These are phyloP conservation scores for Ogataea nakhonphanomensis DNA, from an alignment of 805 yeast genomes.

Conservation along the genomic window DNA sequence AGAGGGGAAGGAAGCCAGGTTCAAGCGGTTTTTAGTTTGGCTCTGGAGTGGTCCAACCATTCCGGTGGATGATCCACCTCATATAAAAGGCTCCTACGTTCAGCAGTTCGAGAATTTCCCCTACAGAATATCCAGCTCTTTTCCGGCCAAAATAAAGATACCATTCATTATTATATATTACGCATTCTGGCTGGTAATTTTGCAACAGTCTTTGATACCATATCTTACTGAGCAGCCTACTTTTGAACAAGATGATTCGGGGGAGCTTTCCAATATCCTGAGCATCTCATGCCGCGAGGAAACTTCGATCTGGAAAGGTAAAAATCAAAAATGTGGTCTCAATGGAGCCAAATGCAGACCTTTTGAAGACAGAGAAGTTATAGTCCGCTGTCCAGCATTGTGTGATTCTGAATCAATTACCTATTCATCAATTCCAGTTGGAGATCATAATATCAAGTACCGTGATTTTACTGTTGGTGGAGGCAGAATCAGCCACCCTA, in stretches of 20 bases:
- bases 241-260: slow-evolving; percentile 18
- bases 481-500: slow-evolving; percentile 36
- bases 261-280: slow-evolving; percentile 29
- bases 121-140: slow-evolving; percentile 28
- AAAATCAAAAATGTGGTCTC: slow-evolving; percentile 71
- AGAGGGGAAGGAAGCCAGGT: background rate
- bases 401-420: slow-evolving; percentile 79
- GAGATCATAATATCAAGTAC: slow-evolving; percentile 63
- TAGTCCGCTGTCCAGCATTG: slow-evolving; percentile 81
- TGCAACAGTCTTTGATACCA: slow-evolving; percentile 40
- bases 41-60: slow-evolving; percentile 57
- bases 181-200: slow-evolving; percentile 43
- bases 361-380: slow-evolving; percentile 40
- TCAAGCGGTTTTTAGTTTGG: slow-evolving; percentile 12
- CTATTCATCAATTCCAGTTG: slow-evolving; percentile 72
- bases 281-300: slow-evolving; percentile 49
- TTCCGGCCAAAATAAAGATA: slow-evolving; percentile 29
- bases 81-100: slow-evolving; percentile 25
- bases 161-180: slow-evolving; percentile 38
- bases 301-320: slow-evolving; percentile 65
- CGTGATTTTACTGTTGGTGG: slow-evolving; percentile 78
- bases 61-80: slow-evolving; percentile 48
- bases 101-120: slow-evolving; percentile 45
- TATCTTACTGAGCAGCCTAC: slow-evolving; percentile 43
- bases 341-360: slow-evolving; percentile 60